These are phyloP conservation scores for Schwanniomyces etchellsii DNA, from an alignment of 1,139 yeast genomes.

Conservation along the genomic window DNA sequence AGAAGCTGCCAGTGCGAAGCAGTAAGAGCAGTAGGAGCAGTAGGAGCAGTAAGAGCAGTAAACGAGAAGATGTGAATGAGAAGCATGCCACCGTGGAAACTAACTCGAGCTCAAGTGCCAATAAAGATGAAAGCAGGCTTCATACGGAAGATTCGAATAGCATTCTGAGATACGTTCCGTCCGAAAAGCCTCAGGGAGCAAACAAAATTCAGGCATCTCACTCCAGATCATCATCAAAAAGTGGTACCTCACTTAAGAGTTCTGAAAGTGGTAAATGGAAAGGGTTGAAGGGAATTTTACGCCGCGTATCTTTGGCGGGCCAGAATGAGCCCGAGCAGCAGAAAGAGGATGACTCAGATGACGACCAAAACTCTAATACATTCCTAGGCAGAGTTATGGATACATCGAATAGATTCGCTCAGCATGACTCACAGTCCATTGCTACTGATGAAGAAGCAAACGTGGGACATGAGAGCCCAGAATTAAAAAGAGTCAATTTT, in stretches of 20 bases:
- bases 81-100: slow-evolving; percentile 1
- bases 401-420: slow-evolving; percentile 18
- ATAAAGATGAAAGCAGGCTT: background rate
- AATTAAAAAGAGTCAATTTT: slow-evolving; percentile 29
- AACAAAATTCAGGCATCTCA: background rate
- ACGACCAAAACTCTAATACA: slow-evolving; percentile 27
- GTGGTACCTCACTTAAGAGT: background rate
- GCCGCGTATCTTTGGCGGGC: slow-evolving; percentile 33
- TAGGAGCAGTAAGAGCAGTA: no score
- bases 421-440: slow-evolving; percentile 34
- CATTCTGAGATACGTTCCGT: background rate
- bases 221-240: background rate
- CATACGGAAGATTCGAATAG: background rate
- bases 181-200: background rate
- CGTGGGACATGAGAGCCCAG: slow-evolving; percentile 18
- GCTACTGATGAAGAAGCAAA: slow-evolving; percentile 17
- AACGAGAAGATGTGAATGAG: no score
- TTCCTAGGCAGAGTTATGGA: slow-evolving; percentile 33
- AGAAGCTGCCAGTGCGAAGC: background rate
- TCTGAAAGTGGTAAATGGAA: background rate
- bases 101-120: background rate
- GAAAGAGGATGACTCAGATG: slow-evolving; percentile 6
- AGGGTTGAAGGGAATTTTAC: slow-evolving; percentile 25
- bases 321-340: slow-evolving; percentile 19
- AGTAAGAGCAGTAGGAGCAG: background rate